Evolutionary conservation across 192 early-diverging fungal species (phyloP).

Genomic region (Mortierella claussenii): DNA sequence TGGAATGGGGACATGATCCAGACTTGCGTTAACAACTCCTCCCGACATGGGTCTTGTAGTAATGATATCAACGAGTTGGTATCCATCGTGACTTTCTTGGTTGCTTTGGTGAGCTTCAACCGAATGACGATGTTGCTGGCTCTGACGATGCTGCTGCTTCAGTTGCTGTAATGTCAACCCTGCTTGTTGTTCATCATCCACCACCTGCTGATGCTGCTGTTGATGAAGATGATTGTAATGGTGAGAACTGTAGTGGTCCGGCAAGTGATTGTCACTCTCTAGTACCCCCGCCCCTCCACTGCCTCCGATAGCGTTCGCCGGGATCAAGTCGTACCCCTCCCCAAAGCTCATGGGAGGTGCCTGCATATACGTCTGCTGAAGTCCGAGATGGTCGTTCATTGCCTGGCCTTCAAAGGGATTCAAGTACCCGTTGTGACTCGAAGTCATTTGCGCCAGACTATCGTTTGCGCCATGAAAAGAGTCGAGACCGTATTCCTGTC

Average conservation of each 20-base stretch:
- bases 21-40: background rate
- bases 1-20: background rate
- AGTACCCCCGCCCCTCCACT: background rate
- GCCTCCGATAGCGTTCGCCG: background rate
- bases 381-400: conserved; percentile 3
- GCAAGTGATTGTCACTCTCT: background rate
- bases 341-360: conserved; percentile 31
- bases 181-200: conserved; percentile 10
- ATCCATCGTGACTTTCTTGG: conserved; percentile 39
- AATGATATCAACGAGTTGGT: conserved; percentile 34
- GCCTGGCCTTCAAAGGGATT: conserved; percentile 6
- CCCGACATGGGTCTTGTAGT: conserved; percentile 47
- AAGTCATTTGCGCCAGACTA: background rate
- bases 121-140: conserved; percentile 15
- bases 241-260: conserved; percentile 7
- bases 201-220: conserved; percentile 7
- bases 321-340: conserved; percentile 44
- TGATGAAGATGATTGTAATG: no score
- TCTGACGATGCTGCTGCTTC: conserved; percentile 29
- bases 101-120: conserved; percentile 26
- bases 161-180: conserved; percentile 39
- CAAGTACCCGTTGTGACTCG: background rate
- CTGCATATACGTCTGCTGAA: conserved; percentile 3
- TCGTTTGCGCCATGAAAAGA: background rate
- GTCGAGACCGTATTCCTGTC: conserved; percentile 4